phyloP scores from a whole-genome alignment of 208 protist species.

The Novymonas esmeraldas region DNA sequence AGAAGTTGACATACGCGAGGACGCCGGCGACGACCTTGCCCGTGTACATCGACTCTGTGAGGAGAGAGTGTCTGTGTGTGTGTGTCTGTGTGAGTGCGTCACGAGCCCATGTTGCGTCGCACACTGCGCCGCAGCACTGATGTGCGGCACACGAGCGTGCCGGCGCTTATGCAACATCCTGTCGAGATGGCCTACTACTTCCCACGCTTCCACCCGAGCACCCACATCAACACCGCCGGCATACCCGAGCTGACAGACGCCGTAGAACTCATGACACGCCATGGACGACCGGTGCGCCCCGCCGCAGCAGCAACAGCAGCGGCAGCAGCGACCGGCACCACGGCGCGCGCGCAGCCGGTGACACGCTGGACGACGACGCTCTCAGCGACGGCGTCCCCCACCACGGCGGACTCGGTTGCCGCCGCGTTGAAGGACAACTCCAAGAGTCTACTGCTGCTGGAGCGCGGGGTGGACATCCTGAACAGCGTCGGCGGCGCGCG shows the following conservation, averaged over 20 bases:
- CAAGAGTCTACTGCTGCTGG: conserved; percentile 57
- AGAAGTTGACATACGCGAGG: too few species aligned
- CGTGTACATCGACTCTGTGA: too few species aligned
- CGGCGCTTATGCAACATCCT: conserved; percentile 57
- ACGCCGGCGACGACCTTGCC: too few species aligned
- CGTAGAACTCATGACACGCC: conserved; percentile 49
- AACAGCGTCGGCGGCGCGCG: conserved; percentile 53
- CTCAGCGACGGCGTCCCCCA: conserved; percentile 19
- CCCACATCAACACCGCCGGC: conserved; percentile 56
- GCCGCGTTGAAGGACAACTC: conserved; percentile 48
- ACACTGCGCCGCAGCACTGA: conserved; percentile 29
- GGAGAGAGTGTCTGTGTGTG: too few species aligned
- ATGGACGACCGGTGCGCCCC: conserved; percentile 1
- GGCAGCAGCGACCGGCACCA: not conserved
- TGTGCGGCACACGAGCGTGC: conserved; percentile 57
- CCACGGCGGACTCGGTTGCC: conserved; percentile 19
- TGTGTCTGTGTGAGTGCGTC: too few species aligned
- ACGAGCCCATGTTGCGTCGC: conserved; percentile 65
- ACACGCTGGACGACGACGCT: conserved; percentile 41
- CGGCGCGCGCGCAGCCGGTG: not conserved
- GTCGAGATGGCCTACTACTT: conserved; percentile 88
- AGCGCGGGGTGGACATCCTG: conserved; percentile 81
- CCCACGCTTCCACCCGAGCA: conserved; percentile 74
- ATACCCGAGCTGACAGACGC: conserved; percentile 83
- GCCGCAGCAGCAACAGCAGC: conserved; percentile 10